A percentile compares a stretch with the other conserved stretches of the same genome.
Conservation (phyloP, 176 grass and related monocot genomes). For the Secale cereale region DNA sequence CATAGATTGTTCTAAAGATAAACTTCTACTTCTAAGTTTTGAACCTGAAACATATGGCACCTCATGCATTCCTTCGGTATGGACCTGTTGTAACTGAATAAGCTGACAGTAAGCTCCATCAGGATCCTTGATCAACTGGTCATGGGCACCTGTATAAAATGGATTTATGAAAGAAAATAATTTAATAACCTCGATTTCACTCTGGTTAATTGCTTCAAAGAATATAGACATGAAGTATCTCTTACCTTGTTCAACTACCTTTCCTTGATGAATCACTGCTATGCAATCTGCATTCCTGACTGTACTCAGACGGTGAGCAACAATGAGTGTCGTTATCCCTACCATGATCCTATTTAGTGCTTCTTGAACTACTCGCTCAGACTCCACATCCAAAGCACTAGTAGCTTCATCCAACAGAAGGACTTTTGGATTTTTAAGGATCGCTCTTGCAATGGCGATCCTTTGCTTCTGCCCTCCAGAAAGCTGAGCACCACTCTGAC, state of each 20-base stretch:
- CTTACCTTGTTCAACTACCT: conserved; percentile 74
- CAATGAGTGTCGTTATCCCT: conserved; percentile 72
- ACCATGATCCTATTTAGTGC: conserved; percentile 74
- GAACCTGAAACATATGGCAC: not conserved
- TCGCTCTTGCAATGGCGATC: conserved; percentile 67
- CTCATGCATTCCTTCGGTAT: conserved; percentile 21
- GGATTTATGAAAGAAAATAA: conserved; percentile 9
- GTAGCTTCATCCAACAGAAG: conserved; percentile 76
- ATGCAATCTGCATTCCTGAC: conserved; percentile 71
- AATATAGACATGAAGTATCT: not conserved
- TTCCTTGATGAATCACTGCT: conserved; percentile 62
- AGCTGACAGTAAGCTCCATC: conserved; percentile 75
- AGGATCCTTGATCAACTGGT: conserved; percentile 58
- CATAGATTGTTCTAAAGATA: conserved; percentile 26
- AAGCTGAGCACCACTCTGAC: conserved; percentile 55
- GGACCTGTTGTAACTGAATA: conserved; percentile 49
- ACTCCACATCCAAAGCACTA: conserved; percentile 69
- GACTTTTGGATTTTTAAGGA: conserved; percentile 55
- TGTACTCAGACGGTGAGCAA: conserved; percentile 85
- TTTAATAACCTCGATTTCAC: conserved; percentile 9
- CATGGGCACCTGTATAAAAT: conserved; percentile 56
- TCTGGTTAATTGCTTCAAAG: conserved; percentile 12
- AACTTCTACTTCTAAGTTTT: conserved; percentile 23
- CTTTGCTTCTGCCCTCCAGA: conserved; percentile 83
- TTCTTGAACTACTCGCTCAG: conserved; percentile 65